Evolutionary conservation across 2,329 filamentous ascomycete species (phyloP), one percentile per base, ranked within the genome.

Genomic region (Xylaria sp.): DNA sequence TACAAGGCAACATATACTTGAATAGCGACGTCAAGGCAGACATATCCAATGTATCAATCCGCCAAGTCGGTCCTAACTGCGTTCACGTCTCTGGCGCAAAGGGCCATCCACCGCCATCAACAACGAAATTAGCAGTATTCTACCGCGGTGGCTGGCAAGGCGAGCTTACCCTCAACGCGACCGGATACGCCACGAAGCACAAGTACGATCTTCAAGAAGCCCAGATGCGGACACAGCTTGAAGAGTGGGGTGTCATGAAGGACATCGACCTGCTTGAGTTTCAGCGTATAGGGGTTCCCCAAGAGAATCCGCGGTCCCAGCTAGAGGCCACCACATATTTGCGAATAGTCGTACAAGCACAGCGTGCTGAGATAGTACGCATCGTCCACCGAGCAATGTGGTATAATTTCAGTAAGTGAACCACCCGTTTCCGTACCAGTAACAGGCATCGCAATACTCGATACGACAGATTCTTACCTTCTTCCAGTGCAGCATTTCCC

Each of bases 231-330:
- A 46, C 6, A n/a, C 23, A 46, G 43, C 43, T 46, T 4, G 42
- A 46, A 7, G 12, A 46, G 7, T 46, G 42, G 21, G 42, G 21
- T 25, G 21, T 28, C 1, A 72, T 77, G 4, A 72, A 79, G 19
- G 72, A 78, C 35, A 77, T 84, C 46, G 79, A 84, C 57, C 71
- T 82, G 2, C 74, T 86, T n/a, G 82, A 85, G 38, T 85, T 86
- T 54, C 83, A 85, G 69, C 71, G 79, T 69, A 69, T 80, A 7
- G 79, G 78, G 15, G 73, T 75, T 0, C 75, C 79, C 3, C 71
- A 70, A 14, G 19, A 67, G 8, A 78, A 82, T 40, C 79, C 80
- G 2, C 56, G 65, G 2, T 75, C 69, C 6, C 80, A 83, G 66
- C 68, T 77, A 5, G 68, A 74, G 2, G 77, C 78, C 42, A 83